Evolutionary conservation across 2,329 filamentous ascomycete species (phyloP).

Genomic region (Trichoderma atrobrunneum): DNA sequence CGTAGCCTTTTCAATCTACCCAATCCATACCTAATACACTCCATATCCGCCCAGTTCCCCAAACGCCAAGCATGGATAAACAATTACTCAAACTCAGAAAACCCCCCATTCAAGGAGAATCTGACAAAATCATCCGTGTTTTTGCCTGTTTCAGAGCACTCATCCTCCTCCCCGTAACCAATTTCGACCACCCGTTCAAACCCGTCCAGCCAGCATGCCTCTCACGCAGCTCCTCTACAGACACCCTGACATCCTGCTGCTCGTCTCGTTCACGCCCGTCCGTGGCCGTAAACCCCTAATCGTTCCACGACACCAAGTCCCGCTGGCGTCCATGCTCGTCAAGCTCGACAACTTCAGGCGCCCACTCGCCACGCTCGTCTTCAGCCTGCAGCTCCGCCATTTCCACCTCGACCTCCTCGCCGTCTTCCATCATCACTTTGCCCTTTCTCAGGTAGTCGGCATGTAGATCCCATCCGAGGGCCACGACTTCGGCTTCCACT

Average conservation of each 20-base stretch:
- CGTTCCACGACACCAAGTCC: constrained; percentile 50
- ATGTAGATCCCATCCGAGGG: constrained; percentile 56
- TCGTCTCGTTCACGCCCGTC: neutral
- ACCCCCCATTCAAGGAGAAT: neutral
- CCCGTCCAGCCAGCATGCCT: neutral
- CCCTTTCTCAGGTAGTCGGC: constrained; percentile 49
- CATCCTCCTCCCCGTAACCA: neutral
- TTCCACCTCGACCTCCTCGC: constrained; percentile 48
- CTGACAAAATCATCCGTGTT: constrained; percentile 4
- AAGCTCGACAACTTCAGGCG: constrained; percentile 51
- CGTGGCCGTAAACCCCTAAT: constrained; percentile 26
- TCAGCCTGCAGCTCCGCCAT: constrained; percentile 52
- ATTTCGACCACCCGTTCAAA: neutral
- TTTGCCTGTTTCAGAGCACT: constrained; percentile 5
- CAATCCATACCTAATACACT: neutral
- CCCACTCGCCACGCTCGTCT: constrained; percentile 53
- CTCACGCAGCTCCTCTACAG: neutral
- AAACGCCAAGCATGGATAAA: neutral
- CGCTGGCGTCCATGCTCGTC: constrained; percentile 51
- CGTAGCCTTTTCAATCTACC: neutral
- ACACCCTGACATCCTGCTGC: neutral
- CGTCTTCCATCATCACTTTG: constrained; percentile 51
- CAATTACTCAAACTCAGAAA: neutral
- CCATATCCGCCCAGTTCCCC: neutral
- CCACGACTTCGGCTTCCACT: constrained; percentile 34